Base-by-base conservation (phyloP, 352 stramenopile genomes). In the Phytophthora capsici region DNA sequence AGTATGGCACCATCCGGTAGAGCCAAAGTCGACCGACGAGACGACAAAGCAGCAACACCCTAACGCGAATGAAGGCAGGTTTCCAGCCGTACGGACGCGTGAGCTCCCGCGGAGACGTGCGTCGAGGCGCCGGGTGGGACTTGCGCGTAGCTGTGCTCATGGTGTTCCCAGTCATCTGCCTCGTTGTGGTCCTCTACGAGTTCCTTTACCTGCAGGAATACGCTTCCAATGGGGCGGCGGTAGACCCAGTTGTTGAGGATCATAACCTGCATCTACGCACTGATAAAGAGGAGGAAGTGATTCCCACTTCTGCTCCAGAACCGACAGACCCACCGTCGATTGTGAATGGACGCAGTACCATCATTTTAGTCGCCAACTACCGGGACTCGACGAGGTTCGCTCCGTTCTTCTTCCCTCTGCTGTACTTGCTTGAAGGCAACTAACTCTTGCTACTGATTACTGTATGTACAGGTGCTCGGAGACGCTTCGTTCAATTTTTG, bases 281-380 rank as follows among this genome's bases (percentile, higher is more conserved):
- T 10, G 64, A 80, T 48, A 67, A 73, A 10, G 55, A 71, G 20
- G 47, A 45, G 19, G 22, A 41, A 12, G 43, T 52, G n/a, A 36
- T 55, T 5, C 6, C 44, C 12, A 67, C 52, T 9, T 25, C 50
- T 12, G 32, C 25, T 9, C 46, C 56, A 23, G 43, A 70, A 38
- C 47, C 61, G n/a, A 67, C 63, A 20, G 43, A 62, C 2, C 65
- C 71, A 10, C 73, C 54, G 0, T 79, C 72, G 2, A 71, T 86
- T 28, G 62, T 92, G 30, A 86, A 88, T 19, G 78, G 73, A 17
- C 83, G 86, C n/a, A 73, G 65, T 23, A 91, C 83, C 38, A 94
- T 94, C 73, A 71, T 94, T 34, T 68, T 94, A 17, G 78, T 92
- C 25, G 83, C 86, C 64, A 94, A 92, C 59, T 94, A 92, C 74